Evolutionary conservation across 345 rosid species (phyloP).

Genomic region (Xanthoceras sorbifolium): DNA sequence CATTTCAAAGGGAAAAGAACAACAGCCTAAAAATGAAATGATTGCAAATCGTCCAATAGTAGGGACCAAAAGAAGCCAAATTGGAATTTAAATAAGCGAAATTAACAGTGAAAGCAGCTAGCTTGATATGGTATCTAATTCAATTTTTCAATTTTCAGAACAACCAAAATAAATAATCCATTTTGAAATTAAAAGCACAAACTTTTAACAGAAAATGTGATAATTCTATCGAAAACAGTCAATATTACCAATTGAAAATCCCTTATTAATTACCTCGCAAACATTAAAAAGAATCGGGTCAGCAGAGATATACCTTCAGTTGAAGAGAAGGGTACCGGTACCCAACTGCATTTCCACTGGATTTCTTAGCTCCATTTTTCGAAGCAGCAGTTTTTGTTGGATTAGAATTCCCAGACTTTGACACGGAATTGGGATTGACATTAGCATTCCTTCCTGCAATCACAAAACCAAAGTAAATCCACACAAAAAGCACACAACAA

Average conservation of each 20-base stretch:
- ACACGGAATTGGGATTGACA: constrained; percentile 22
- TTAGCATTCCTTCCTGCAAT: constrained; percentile 48
- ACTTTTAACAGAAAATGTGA: neutral
- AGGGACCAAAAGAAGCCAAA: neutral
- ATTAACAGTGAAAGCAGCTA: neutral
- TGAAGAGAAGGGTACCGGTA: constrained; percentile 55
- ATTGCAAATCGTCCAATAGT: neutral
- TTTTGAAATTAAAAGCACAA: neutral
- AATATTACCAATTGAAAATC: neutral
- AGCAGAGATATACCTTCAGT: constrained; percentile 43
- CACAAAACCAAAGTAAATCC: constrained; percentile 10
- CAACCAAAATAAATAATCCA: neutral
- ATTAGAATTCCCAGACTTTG: constrained; percentile 42
- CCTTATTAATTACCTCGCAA: no score
- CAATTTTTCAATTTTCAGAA: neutral
- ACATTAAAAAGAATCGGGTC: neutral
- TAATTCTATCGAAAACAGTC: neutral
- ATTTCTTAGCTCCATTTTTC: constrained; percentile 37
- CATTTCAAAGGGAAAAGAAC: neutral
- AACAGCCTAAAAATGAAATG: neutral
- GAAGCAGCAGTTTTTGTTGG: constrained; percentile 45
- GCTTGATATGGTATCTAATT: neutral
- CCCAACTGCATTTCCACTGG: constrained; percentile 36
- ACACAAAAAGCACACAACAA: neutral
- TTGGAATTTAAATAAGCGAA: neutral